Evolutionary conservation across 1,284 basidiomycete genomes (phyloP), one percentile per base, ranked within the genome.

Genomic region (Limonomyces culmigenus): DNA sequence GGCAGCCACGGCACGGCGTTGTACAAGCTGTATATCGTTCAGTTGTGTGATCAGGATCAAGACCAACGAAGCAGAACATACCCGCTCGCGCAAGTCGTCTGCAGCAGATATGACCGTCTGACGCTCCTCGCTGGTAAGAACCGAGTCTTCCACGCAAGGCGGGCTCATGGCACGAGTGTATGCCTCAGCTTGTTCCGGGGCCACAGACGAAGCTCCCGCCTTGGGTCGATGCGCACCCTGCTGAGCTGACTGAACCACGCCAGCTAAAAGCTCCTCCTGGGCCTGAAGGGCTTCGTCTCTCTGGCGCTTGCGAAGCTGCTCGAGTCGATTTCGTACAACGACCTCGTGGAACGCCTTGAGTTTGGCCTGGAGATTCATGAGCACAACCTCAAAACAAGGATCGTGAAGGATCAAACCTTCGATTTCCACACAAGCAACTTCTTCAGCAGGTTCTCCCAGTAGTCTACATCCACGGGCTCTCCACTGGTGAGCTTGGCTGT

Each of bases 341-440:
- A 93, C 80, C 59, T 97, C 91, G 53, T 99, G 95, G 41, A 97
- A 67, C 41, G 68, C 74, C 50, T 87, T 85, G 34, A 99, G 67
- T 48, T 92, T 92, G 5, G 88, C 83, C 85, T 91, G 40, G 8
- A 37, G 39, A n/a, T n/a, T n/a, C 19, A 20, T 38, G n/a, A 40
- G 30, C 36, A 27, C 13, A 18, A 20, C 12, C n/a, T 10, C 10
- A 23, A 5, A 11, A 30, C 11, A 38, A n/a, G n/a, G n/a, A n/a
- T n/a, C n/a, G n/a, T 20, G n/a, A 11, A 32, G 16, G 23, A 35
- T 20, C 8, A 15, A 32, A 86, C 87, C 62, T 95, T 95, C n/a
- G 95, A 85, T 56, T 96, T 96, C 80, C 88, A 95, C 1, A 98
- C 92, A n/a, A 95, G 64, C 29, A 98, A 60, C 51, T 87, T 91